These are phyloP conservation scores for Populus pruinosa DNA, from an alignment of 345 rosid species.

Conservation along the genomic window DNA sequence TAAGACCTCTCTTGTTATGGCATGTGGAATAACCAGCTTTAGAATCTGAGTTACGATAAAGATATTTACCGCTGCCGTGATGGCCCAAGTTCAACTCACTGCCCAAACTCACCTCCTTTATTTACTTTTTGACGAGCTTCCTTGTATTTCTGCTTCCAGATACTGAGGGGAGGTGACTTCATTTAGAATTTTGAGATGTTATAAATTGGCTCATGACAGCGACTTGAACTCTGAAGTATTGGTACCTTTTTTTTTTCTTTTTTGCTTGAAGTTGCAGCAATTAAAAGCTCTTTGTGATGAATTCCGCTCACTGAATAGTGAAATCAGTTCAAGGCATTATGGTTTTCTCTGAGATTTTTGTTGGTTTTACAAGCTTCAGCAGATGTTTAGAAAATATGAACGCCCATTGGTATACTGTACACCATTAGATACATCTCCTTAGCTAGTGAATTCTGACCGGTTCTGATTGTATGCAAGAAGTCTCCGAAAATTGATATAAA, in stretches of 20 bases:
- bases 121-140: constrained; percentile 2
- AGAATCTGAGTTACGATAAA: background rate
- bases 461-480: constrained; percentile 27
- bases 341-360: constrained; percentile 10
- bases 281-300: constrained; percentile 26
- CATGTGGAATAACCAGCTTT: background rate
- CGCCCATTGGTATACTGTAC: constrained; percentile 16
- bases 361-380: constrained; percentile 18
- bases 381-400: constrained; percentile 15
- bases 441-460: constrained; percentile 25
- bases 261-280: constrained; percentile 34
- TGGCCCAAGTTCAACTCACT: background rate
- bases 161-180: constrained; percentile 34
- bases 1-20: background rate
- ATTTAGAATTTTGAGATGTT: constrained; percentile 20
- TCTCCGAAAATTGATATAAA: constrained; percentile 17
- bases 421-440: background rate
- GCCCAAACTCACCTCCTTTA: background rate
- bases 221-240: constrained; percentile 27
- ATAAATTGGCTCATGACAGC: constrained; percentile 18
- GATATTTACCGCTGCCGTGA: background rate
- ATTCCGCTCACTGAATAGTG: constrained; percentile 10
- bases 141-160: constrained; percentile 37
- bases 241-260: constrained; percentile 10
- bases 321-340: constrained; percentile 11